phyloP scores from a whole-genome alignment of 2,329 filamentous ascomycete species.

The Aspergillus hiratsukae region DNA sequence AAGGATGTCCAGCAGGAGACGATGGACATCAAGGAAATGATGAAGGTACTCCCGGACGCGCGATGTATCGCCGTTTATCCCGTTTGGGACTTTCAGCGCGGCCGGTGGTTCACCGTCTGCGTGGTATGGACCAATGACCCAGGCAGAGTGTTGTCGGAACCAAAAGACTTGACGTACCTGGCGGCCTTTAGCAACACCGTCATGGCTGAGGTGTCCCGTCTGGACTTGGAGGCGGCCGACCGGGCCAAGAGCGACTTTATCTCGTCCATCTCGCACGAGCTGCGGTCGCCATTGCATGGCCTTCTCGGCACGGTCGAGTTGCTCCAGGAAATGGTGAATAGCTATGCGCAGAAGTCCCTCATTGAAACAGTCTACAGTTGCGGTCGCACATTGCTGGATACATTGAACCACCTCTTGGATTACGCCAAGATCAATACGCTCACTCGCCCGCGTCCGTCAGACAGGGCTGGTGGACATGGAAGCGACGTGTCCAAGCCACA shows the following conservation, averaged over 20 bases:
- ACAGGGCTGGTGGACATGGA: not conserved
- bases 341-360: constrained; percentile 19
- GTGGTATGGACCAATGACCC: constrained; percentile 20
- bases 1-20: constrained; percentile 9
- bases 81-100: constrained; percentile 25
- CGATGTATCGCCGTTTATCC: constrained; percentile 23
- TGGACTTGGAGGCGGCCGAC: constrained; percentile 20
- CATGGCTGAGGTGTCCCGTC: constrained; percentile 22
- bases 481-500: not conserved
- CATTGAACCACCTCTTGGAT: constrained; percentile 31
- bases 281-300: constrained; percentile 29
- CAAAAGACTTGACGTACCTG: constrained; percentile 20
- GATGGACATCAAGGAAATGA: constrained; percentile 12
- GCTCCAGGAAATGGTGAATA: constrained; percentile 18
- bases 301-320: constrained; percentile 24
- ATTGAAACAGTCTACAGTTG: constrained; percentile 32
- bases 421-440: constrained; percentile 20
- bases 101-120: constrained; percentile 21
- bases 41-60: constrained; percentile 9
- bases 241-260: constrained; percentile 28
- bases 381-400: constrained; percentile 37
- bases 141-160: constrained; percentile 13
- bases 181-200: constrained; percentile 22
- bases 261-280: constrained; percentile 27
- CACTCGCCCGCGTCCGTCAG: not conserved